Evolutionary conservation across 306 rosid species (phyloP), one percentile per base, ranked within the genome.

Genomic region (Fragaria nilgerrensis): DNA sequence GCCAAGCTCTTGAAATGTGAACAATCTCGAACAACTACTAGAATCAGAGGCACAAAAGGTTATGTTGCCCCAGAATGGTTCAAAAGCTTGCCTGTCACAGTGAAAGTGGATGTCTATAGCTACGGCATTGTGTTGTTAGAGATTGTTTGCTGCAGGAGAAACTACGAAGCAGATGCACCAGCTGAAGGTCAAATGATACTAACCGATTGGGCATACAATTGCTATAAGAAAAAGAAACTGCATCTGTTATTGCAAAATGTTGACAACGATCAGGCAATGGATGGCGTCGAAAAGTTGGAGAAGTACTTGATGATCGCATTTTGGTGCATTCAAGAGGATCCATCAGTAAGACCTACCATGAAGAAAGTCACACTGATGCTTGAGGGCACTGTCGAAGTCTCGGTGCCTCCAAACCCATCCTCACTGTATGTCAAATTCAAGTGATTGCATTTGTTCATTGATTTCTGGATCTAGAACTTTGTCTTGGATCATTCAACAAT

Each of bases 1-100:
- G 32, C 32, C 32, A 29, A 29, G 32, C 32, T 29, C 32, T 29
- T 82, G 37, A 55, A 9, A n/a, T 25, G 23, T 11, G 34, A 83
- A 7, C 79, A 83, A 11, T 75, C 73, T 50, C 79, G 65, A 6
- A 81, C 85, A 1, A 53, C 8, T 5, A 83, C 83, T 2, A 72
- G 50, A 22, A 75, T 81, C 1, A 76, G 87, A 63, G 89, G 87
- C 32, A 81, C 87, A 45, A 81, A 69, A 77, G 87, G 86, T 3
- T 86, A 86, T 25, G 84, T 84, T 1, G 90, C 87, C 12, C 82
- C 80, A 0, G 87, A 86, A 13, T 83, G 82, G 84, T 86, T 83
- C 23, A 75, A 74, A 45, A 8, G 4, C 9, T 9, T 19, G 45
- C 66, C 83, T 1, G 9, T 82, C 41, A 49, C 83, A 1, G 36